Evolutionary conservation across 2,329 filamentous ascomycete species (phyloP).

Genomic region (Eutypa lata): DNA sequence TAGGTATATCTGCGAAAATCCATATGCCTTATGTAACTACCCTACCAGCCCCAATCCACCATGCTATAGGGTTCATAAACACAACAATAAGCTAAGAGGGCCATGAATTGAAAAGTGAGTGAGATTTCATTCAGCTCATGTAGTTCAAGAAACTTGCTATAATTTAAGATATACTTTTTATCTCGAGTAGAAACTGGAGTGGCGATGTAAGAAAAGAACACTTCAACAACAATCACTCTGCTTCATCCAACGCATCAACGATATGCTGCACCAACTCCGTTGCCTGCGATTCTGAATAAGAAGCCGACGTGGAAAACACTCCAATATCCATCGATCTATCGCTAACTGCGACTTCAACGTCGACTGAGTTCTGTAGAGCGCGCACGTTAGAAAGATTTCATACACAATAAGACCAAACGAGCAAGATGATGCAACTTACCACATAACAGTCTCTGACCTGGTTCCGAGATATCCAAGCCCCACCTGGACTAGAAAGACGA

Average conservation of each 20-base stretch:
- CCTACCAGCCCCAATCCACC: too few species aligned
- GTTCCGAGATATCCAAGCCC: constrained; percentile 12
- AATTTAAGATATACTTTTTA: too few species aligned
- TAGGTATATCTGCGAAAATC: too few species aligned
- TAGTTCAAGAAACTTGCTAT: too few species aligned
- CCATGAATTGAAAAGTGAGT: too few species aligned
- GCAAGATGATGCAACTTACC: constrained; percentile 11
- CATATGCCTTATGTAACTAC: too few species aligned
- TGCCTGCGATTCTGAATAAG: constrained; percentile 14
- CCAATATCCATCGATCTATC: constrained; percentile 25
- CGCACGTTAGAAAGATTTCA: constrained; percentile 2
- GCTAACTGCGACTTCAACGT: constrained; percentile 24
- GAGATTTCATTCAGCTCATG: too few species aligned
- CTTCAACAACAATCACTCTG: not conserved
- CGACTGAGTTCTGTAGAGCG: constrained; percentile 22
- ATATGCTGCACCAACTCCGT: constrained; percentile 14
- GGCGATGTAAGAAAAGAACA: too few species aligned
- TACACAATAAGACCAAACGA: not conserved
- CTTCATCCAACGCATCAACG: constrained; percentile 11
- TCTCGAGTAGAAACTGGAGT: too few species aligned
- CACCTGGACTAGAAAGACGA: constrained; percentile 8
- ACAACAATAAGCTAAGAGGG: too few species aligned
- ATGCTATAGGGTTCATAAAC: too few species aligned
- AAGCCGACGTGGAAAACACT: constrained; percentile 19
- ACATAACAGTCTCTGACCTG: constrained; percentile 15